A percentile compares a stretch with the other conserved stretches of the same genome.
phyloP scores from a whole-genome alignment of 2,329 filamentous ascomycete genomes.

The Colletotrichum tamarilloi region DNA sequence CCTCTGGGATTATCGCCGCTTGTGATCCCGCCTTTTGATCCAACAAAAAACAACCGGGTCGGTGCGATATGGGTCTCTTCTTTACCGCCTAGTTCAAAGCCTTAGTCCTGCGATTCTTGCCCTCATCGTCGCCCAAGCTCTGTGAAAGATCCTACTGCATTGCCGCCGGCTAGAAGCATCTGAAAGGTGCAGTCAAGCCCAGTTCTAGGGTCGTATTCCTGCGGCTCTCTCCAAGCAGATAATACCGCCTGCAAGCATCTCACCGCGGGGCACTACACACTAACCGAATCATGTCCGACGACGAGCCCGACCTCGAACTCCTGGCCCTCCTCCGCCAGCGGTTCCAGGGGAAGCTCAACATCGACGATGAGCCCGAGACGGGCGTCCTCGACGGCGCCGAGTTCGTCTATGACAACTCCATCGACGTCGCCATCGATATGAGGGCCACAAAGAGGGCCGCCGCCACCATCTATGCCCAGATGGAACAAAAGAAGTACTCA shows the following conservation, averaged over 20 bases:
- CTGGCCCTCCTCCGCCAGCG: conserved; percentile 87
- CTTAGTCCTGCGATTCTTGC: conserved; percentile 14
- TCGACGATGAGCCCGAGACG: conserved; percentile 75
- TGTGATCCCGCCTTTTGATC: conserved; percentile 18
- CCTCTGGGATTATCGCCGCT: conserved; percentile 16
- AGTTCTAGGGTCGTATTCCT: background rate
- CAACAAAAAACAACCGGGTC: conserved; percentile 33
- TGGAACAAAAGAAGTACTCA: conserved; percentile 86
- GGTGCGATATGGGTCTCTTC: conserved; percentile 29
- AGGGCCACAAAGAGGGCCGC: conserved; percentile 85
- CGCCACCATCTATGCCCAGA: conserved; percentile 79
- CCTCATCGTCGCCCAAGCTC: conserved; percentile 10
- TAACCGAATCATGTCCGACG: conserved; percentile 79
- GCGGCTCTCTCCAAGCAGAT: background rate
- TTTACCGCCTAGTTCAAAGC: conserved; percentile 20
- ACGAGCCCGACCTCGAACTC: conserved; percentile 90
- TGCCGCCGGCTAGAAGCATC: conserved; percentile 19
- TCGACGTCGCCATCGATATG: conserved; percentile 92
- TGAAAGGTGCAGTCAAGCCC: conserved; percentile 22
- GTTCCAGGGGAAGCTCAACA: conserved; percentile 68
- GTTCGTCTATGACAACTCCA: conserved; percentile 90
- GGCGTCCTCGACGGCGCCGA: conserved; percentile 85
- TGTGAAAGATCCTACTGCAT: conserved; percentile 25
- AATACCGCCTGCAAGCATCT: background rate
- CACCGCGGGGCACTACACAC: background rate